A percentile compares a stretch with the other conserved stretches of the same genome.
These are phyloP conservation scores for Venturia effusa DNA, from an alignment of 2,329 filamentous ascomycete species.

Conservation along the genomic window DNA sequence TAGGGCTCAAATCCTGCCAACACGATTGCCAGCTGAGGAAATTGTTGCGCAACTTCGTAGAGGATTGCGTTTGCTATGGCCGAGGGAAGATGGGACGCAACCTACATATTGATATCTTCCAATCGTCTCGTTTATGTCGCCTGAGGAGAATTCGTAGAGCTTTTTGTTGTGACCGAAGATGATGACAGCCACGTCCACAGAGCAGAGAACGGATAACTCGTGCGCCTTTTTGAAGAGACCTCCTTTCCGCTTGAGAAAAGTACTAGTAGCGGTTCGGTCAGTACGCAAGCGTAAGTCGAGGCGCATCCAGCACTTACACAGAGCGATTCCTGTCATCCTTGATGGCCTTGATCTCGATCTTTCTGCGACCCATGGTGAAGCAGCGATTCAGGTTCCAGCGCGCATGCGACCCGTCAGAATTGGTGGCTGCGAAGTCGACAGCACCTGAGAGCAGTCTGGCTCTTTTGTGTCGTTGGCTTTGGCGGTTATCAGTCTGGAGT, in stretches of 20 bases:
- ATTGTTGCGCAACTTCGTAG: constrained; percentile 14
- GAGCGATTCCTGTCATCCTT: constrained; percentile 97
- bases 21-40: background rate
- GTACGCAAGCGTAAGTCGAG: constrained; percentile 18
- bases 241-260: constrained; percentile 96
- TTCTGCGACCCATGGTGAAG: constrained; percentile 75
- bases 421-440: background rate
- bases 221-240: constrained; percentile 99
- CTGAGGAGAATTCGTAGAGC: constrained; percentile 92
- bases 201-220: constrained; percentile 94
- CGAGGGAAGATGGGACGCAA: background rate
- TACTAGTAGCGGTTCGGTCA: constrained; percentile 44
- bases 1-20: background rate
- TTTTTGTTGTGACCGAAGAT: constrained; percentile 99
- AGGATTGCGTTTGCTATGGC: background rate
- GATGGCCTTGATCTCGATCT: constrained; percentile 99
- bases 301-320: constrained; percentile 55
- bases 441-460: background rate
- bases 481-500: background rate
- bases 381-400: background rate
- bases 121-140: constrained; percentile 85
- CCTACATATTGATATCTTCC: constrained; percentile 70
- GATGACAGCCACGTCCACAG: constrained; percentile 95
- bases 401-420: background rate
- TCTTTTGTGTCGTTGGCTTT: background rate